These are phyloP conservation scores for Sporisorium exsertum DNA, from an alignment of 1,284 basidiomycete genomes.

Conservation along the genomic window DNA sequence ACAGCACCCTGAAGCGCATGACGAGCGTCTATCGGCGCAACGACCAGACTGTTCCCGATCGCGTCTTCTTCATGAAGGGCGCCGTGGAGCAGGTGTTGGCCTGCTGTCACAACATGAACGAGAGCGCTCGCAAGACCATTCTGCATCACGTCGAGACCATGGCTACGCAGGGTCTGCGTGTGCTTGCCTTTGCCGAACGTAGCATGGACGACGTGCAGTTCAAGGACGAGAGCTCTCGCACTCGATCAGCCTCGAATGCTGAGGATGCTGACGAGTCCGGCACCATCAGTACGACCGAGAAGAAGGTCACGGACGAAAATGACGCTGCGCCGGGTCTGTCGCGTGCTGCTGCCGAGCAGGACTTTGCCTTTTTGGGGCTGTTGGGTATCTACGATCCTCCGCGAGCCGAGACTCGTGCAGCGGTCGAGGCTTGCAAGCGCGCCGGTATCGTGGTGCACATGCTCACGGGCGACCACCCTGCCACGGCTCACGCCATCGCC, in stretches of 20 bases:
- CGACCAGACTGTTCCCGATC: slow-evolving; percentile 13
- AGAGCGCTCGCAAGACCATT: slow-evolving; percentile 38
- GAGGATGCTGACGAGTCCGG: slow-evolving; percentile 34
- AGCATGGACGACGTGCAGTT: slow-evolving; percentile 49
- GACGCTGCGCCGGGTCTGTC: slow-evolving; percentile 33
- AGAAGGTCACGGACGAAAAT: slow-evolving; percentile 18
- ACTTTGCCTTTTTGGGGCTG: slow-evolving; percentile 60
- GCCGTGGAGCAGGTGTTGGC: slow-evolving; percentile 62
- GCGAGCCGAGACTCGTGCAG: slow-evolving; percentile 58
- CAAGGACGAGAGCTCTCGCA: slow-evolving; percentile 49
- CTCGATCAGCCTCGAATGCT: slow-evolving; percentile 18
- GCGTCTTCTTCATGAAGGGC: slow-evolving; percentile 60
- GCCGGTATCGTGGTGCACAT: slow-evolving; percentile 64
- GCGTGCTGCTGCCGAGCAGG: slow-evolving; percentile 54
- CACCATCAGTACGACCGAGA: slow-evolving; percentile 38
- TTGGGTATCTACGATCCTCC: slow-evolving; percentile 66
- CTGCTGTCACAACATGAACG: slow-evolving; percentile 51
- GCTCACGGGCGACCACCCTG: slow-evolving; percentile 63
- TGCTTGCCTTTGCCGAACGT: slow-evolving; percentile 59
- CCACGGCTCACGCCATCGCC: slow-evolving; percentile 61
- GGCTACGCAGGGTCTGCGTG: slow-evolving; percentile 59
- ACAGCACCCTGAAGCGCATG: slow-evolving; percentile 63
- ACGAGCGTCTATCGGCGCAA: slow-evolving; percentile 50
- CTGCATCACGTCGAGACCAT: slow-evolving; percentile 59
- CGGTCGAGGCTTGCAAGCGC: slow-evolving; percentile 58